Conservation (phyloP, 2,329 filamentous ascomycete species). For the Podosphaera leucotricha region DNA sequence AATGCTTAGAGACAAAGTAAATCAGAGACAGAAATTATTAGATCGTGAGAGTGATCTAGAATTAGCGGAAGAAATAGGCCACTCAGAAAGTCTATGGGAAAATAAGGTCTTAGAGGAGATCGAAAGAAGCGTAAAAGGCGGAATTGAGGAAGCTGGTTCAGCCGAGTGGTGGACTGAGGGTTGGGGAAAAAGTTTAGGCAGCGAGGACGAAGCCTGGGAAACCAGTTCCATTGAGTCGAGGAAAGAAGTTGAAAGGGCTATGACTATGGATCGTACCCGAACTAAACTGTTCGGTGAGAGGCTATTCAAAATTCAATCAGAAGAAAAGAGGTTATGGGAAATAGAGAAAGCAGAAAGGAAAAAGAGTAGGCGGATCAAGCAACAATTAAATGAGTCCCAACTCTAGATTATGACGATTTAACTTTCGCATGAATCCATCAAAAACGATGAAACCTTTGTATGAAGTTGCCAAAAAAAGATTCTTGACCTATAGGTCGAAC, state of each 20-base stretch:
- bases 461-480: too few species aligned
- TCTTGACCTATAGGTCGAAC: too few species aligned
- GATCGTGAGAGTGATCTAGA: constrained; percentile 18
- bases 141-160: constrained; percentile 7
- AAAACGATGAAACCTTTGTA: too few species aligned
- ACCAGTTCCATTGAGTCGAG: neutral
- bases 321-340: constrained; percentile 22
- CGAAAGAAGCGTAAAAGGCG: constrained; percentile 1
- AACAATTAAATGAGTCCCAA: neutral
- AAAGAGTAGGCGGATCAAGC: constrained; percentile 3
- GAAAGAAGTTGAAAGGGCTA: neutral
- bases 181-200: neutral
- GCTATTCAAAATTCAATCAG: constrained; percentile 24
- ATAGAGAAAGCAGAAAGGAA: constrained; percentile 12
- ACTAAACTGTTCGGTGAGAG: constrained; percentile 13
- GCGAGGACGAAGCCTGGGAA: neutral
- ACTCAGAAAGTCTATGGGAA: constrained; percentile 26
- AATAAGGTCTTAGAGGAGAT: constrained; percentile 8
- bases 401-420: neutral
- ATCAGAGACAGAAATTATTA: constrained; percentile 21
- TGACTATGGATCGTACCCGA: neutral
- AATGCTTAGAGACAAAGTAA: constrained; percentile 29
- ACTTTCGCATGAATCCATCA: neutral
- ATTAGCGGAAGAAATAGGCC: constrained; percentile 15
- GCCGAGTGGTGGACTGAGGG: constrained; percentile 8